A percentile compares a stretch with the other conserved stretches of the same genome.
phyloP scores from a whole-genome alignment of 2,329 filamentous ascomycete genomes.

The Metarhizium album region DNA sequence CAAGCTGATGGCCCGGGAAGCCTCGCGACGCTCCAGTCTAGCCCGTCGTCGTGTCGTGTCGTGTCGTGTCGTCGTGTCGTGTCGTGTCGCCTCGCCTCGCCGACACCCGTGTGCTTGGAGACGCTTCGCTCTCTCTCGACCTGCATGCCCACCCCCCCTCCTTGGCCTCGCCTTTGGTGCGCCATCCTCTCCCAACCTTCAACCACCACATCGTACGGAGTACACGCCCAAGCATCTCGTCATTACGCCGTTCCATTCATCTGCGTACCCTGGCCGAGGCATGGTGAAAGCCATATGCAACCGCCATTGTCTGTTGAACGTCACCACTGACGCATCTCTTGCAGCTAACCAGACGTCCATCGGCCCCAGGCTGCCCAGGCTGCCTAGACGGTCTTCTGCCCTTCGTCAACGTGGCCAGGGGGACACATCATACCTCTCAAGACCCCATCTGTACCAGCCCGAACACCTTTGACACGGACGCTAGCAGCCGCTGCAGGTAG shows the following conservation, averaged over 20 bases:
- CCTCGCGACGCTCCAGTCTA: neutral
- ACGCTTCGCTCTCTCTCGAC: neutral
- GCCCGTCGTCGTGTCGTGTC: neutral
- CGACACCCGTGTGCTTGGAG: neutral
- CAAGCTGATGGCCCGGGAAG: neutral
- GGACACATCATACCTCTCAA: conserved; percentile 41
- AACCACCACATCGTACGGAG: neutral
- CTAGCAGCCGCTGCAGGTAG: conserved; percentile 55
- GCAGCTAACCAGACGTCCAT: conserved; percentile 37
- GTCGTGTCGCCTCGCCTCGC: neutral
- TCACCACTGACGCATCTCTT: conserved; percentile 42
- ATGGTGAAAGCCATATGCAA: conserved; percentile 18
- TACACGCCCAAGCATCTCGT: conserved; percentile 9
- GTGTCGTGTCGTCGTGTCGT: neutral
- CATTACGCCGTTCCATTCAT: conserved; percentile 5
- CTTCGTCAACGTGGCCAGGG: conserved; percentile 50
- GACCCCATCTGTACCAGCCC: conserved; percentile 41
- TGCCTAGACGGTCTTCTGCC: conserved; percentile 30
- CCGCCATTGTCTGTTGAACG: conserved; percentile 18
- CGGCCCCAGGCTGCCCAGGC: conserved; percentile 5
- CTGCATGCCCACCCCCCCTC: neutral
- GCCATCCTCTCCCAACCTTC: conserved; percentile 11
- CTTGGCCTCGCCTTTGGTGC: neutral
- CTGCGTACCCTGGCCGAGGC: conserved; percentile 17
- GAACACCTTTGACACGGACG: conserved; percentile 48